Base-by-base conservation (phyloP, 176 grass and related monocot species). In the Melocanna baccifera region DNA sequence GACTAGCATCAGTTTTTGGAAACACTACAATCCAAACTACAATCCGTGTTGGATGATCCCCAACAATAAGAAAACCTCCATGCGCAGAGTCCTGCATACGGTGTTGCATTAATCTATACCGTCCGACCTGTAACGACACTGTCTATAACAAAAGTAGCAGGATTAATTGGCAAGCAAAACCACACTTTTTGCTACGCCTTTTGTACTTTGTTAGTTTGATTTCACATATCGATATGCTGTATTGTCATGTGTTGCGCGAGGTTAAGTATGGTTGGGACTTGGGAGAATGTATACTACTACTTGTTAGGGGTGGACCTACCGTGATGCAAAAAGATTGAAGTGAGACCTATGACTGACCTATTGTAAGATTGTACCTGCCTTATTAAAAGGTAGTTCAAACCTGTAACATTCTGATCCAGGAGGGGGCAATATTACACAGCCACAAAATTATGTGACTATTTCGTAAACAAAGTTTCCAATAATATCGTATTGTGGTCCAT, bases 101-200 rank as follows among this genome's bases (percentile, higher is more conserved):
- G 73, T 71, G 20, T 47, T 65, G 46, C 67, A 22, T 50, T 77
- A 78, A 72, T 58, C 23, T 83, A 61, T 51, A 34, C 11, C 46
- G 3, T 19, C 47, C 13, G 29, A 73, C 74, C 72, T 83, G 84
- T 67, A 86, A 72, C 15, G n/a, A 72, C 36, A 39, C 72, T 86
- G 37, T 18, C 73, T 69, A 57, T 39, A 42, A 86, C 83, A 66
- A 90, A 90, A 86, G 65, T 57, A 71, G 36, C 59, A 39, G 55
- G 67, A 86, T 78, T 90, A 71, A 82, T 48, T 48, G 57, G 73
- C 55, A 90, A 86, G 83, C 78, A 78, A 90, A 82, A 75, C 47
- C 46, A 71, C 22, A 1, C 80, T 69, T 90, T 90, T 74, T 13
- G 29, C 20, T 68, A 26, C 15, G 9, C 73, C 79, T 68, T 48